phyloP scores from a whole-genome alignment of 345 rosid species.

The Pugionium dolabratum region DNA sequence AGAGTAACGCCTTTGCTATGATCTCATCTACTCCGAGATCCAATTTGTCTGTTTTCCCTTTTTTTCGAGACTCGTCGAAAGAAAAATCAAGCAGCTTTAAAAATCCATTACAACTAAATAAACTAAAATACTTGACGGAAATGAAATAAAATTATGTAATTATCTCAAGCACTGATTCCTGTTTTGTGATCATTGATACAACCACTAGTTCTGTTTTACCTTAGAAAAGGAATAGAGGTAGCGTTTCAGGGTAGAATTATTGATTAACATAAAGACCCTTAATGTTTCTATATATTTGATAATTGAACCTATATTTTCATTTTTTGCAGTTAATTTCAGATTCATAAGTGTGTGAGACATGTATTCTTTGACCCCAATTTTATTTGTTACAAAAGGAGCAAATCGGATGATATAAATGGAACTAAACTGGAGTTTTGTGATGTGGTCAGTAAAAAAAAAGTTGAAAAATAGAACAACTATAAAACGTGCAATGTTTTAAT shows the following conservation, averaged over 20 bases:
- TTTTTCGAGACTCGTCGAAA: neutral
- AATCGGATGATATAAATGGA: neutral
- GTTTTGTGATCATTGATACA: neutral
- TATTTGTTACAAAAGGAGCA: neutral
- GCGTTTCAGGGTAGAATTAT: too few relatives aligned
- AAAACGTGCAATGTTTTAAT: constrained; percentile 11
- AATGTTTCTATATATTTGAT: neutral
- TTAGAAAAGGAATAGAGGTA: neutral
- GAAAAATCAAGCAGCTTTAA: neutral
- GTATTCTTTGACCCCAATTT: neutral
- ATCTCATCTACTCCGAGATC: constrained; percentile 4
- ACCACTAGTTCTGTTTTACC: neutral
- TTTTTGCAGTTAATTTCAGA: neutral
- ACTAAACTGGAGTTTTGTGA: neutral
- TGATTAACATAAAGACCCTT: neutral
- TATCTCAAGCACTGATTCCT: too few relatives aligned
- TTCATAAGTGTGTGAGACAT: neutral
- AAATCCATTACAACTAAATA: too few relatives aligned
- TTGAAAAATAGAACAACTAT: too few relatives aligned
- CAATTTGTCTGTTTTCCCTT: constrained; percentile 12
- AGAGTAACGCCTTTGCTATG: constrained; percentile 34
- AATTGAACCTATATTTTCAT: neutral
- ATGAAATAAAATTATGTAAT: too few relatives aligned
- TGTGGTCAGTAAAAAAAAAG: neutral
- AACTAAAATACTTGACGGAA: too few relatives aligned